Evolutionary conservation across 2,329 filamentous ascomycete species (phyloP), one percentile per base, ranked within the genome.

Genomic region (Epichloe bromicola): DNA sequence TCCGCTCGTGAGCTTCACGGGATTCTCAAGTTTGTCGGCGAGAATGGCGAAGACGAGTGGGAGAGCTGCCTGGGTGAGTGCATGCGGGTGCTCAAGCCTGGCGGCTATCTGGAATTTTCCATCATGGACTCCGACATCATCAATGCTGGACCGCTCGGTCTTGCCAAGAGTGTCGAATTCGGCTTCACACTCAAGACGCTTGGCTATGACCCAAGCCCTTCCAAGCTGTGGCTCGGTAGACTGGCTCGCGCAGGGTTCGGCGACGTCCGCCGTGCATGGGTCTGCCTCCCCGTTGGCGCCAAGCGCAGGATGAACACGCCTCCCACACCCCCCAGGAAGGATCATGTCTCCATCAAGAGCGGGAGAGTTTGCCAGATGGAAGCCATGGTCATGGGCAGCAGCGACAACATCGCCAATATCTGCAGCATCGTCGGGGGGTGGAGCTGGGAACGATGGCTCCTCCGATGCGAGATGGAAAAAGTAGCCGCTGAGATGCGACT

Each of bases 371-470:
- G 75, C 53, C 73, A 76, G 57, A 72, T 80, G 57, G 82, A 87
- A 55, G 82, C 83, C 17, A 75, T 79, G 63, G 72, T 80, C 0
- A 70, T 66, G 57, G 86, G 86, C 7, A 85, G 78, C 59, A 88
- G 85, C 0, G 79, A 82, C 47, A 79, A 82, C 62, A 79, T 83
- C 14, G 86, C 87, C 2, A 82, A 79, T 59, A 74, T 95, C 57
- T 85, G 86, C 12, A 90, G 90, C 19, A 70, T 97, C 40, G 80
- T 91, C 1, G 93, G 88, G 4, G 83, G 85, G 26, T 93, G 89
- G 83, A 83, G 83, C 65, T 98, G 90, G 91, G 93, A 98, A 76
- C 86, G 88, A 65, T 98, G 93, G 93, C 78, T 97, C 66, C 71
- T 96, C 58, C 87, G 88, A 62, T 78, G 91, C 60, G 86, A 93